Base-by-base conservation (phyloP, 176 grass and related monocot species). In the Carex pumila region DNA sequence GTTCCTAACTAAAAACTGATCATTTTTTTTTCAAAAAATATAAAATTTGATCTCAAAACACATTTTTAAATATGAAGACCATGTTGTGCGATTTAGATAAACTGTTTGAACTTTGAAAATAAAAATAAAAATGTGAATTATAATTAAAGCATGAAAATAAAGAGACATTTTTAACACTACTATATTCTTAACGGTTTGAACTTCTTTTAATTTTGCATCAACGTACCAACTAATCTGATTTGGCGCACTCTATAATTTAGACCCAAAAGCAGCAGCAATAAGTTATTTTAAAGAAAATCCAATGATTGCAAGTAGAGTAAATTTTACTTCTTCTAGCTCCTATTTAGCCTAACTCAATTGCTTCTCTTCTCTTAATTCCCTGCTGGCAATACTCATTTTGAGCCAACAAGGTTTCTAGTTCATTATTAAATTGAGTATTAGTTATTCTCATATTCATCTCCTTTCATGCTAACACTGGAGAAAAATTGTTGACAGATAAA, bases 281-380 rank as follows among this genome's bases (percentile, higher is more conserved):
- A 68, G 13, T 17, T 34, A 1, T 8, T 29, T 17, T 66, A 6
- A n/a, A 60, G 57, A 7, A 59, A 18, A 15, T 36, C 12, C 30
- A 67, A 37, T 67, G 30, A 15, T 12, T 66, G 65, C 65, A 36
- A 37, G 65, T 68, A 17, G 65, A 36, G 65, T 71, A 6, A 9
- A 13, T 41, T 53, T 76, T 31, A 76, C 4, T 2, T 55, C 6
- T 54, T 8, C 0, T 76, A 3, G 43, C 70, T 25, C 43, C n/a
- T 49, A 55, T 55, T 76, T 76, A 55, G 49, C 72, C 72, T 76
- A 76, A 76, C 49, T 76, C 31, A 54, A 76, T 55, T 47, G 49
- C 21, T 76, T 76, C 21, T 52, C 12, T 22, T 30, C 2, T 55
- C 12, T 32, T 54, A 31, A 76, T 31, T 76, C 49, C 49, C 55